Evolutionary conservation across 1,284 basidiomycete species (phyloP), one percentile per base, ranked within the genome.

Genomic region (Leccinum angustisporum): DNA sequence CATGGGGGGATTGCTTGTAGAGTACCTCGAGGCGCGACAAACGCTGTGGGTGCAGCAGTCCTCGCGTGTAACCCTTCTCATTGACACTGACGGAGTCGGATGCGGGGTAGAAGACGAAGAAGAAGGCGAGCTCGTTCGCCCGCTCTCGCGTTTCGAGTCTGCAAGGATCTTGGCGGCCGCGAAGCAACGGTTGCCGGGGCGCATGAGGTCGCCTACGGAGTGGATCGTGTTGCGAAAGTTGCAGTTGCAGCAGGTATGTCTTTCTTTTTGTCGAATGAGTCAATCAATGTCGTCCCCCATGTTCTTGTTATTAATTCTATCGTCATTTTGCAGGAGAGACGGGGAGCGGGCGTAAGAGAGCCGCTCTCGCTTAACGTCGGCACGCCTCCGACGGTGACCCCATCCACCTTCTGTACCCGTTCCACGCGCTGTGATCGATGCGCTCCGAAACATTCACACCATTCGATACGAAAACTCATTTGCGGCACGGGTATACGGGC

Each of bases 401-500:
- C 68, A 3, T 18, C 63, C 68, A 27, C 61, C 67, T 5, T 59
- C 71, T 30, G 65, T 63, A 18, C 66, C 72, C 3, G 70, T 71
- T n/a, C 80, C 81, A 56, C 71, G 73, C 0, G 75, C 79, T 38
- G 81, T 85, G 18, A 67, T 89, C 43, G 77, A 85, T 48, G 82
- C 80, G 0, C 78, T 92, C 14, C 76, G 82, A 53, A 66, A 68
- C 27, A 85, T 91, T 50, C 71, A 76, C 60, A 86, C 83, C 6
- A 91, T 88, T 3, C 84, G 81, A 10, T 90, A 85, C 70, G 79
- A 80, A 60, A 76, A 71, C 59, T 89, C 88, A 0, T 90, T 91
- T 65, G 75, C 85, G 25, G 85, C 85, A 46, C 84, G 88, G 27
- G 65, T 89, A 11, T 75, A 79, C 59, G 86, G 86, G 34, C 43